Evolutionary conservation across 2,329 filamentous ascomycete genomes (phyloP).

Genomic region (Cercospora beticola): DNA sequence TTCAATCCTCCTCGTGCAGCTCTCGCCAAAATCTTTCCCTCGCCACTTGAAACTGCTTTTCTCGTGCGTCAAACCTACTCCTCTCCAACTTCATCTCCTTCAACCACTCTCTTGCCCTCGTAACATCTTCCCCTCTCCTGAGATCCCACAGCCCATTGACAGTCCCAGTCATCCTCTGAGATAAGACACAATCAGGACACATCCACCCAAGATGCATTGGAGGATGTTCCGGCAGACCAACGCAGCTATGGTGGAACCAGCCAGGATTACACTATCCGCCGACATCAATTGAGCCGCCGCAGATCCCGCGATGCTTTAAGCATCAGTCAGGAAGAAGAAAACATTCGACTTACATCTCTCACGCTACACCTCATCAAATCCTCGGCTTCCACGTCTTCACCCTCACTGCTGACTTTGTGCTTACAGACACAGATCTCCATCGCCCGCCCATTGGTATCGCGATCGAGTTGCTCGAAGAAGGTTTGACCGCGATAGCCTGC

Average conservation of each 20-base stretch:
- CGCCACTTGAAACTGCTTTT: neutral
- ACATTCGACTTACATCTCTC: constrained; percentile 13
- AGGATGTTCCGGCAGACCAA: constrained; percentile 17
- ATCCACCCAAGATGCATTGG: constrained; percentile 20
- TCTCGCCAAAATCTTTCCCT: neutral
- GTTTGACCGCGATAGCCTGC: constrained; percentile 2
- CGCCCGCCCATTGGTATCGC: neutral
- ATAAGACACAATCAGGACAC: constrained; percentile 13
- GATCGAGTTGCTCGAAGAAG: neutral
- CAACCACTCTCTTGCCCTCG: constrained; percentile 8
- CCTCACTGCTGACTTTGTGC: neutral
- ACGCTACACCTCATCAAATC: constrained; percentile 15
- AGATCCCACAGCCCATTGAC: constrained; percentile 6
- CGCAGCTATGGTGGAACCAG: constrained; percentile 23
- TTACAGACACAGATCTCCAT: constrained; percentile 11
- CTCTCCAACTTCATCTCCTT: constrained; percentile 5
- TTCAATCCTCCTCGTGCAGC: neutral
- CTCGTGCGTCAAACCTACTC: neutral
- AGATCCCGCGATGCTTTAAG: neutral
- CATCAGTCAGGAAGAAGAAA: neutral
- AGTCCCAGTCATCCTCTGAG: neutral
- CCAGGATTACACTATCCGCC: constrained; percentile 13
- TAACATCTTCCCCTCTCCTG: neutral
- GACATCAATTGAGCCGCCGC: neutral
- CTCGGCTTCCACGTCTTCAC: constrained; percentile 6